Evolutionary conservation across 2,329 filamentous ascomycete species (phyloP), one percentile per base, ranked within the genome.

Genomic region (Aspergillus oerlinghausenensis): DNA sequence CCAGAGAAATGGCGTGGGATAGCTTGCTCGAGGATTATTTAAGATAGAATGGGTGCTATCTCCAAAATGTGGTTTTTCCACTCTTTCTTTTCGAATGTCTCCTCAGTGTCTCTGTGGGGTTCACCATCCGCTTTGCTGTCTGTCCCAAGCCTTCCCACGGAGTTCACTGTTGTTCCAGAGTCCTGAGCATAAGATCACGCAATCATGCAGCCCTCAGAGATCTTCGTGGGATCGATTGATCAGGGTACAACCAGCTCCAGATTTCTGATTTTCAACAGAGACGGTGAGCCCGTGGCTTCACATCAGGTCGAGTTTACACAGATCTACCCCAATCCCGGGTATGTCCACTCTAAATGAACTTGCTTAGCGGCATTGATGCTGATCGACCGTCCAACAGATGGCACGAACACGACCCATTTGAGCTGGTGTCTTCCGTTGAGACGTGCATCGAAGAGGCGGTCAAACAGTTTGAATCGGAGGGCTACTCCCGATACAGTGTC

Each of bases 251-350:
- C 92, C 19, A 93, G 89, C 55, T 89, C 91, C 25, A 82, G 92
- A 49, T 96, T 96, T 74, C 81, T 96, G 63, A 92, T 97, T 67
- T 96, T 96, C 78, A 87, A 95, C 75, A 84, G 84, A 58, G 76
- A 84, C 54, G 91, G 91, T 52, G 86, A 89, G 60, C 88, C 89
- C 3, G 84, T 94, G 35, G 90, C 88, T 25, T 87, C 85, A 62
- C 89, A 96, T 71, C 91, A 96, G 75, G 85, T 93, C 62, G 90
- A 95, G 71, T 92, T 96, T 67, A 83, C 84, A 61, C 92, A 96
- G 73, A 84, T 88, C 60, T 93, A 95, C 73, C 90, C 90, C 3
- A 81, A 92, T 57, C 87, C 92, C 58, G 92, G 92, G 89, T 93
- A 79, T 77, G 84, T 80, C 50, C 1, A 17, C 8, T n/a, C 4